phyloP scores from a whole-genome alignment of 2,329 filamentous ascomycete genomes.

The Arthroderma sp. region DNA sequence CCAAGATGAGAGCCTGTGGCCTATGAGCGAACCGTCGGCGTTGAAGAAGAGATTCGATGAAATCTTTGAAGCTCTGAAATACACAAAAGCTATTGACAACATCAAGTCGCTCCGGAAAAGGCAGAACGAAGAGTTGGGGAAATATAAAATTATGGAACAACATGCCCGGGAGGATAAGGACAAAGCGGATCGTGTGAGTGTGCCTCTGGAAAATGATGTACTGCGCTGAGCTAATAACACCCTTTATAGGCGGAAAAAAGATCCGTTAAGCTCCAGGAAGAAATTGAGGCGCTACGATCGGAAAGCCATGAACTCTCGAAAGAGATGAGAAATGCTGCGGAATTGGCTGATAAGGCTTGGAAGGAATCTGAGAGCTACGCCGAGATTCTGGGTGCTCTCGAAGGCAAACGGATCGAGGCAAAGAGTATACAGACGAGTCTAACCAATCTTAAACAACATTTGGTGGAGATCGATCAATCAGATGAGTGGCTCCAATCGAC shows the following conservation, averaged over 20 bases:
- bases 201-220: neutral
- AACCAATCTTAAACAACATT: slow-evolving; percentile 53
- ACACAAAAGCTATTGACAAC: slow-evolving; percentile 93
- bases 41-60: slow-evolving; percentile 94
- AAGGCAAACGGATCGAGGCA: slow-evolving; percentile 63
- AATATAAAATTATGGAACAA: slow-evolving; percentile 60
- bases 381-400: slow-evolving; percentile 59
- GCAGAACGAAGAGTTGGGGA: slow-evolving; percentile 60
- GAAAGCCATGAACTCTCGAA: slow-evolving; percentile 49
- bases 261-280: slow-evolving; percentile 49
- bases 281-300: slow-evolving; percentile 44
- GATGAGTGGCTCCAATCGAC: slow-evolving; percentile 62
- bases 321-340: slow-evolving; percentile 30
- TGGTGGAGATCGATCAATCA: slow-evolving; percentile 65
- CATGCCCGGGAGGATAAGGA: slow-evolving; percentile 76
- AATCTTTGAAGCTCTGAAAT: slow-evolving; percentile 94
- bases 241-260: slow-evolving; percentile 43
- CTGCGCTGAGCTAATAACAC: slow-evolving; percentile 2
- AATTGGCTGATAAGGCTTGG: slow-evolving; percentile 52
- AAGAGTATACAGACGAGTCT: slow-evolving; percentile 58
- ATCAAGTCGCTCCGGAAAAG: slow-evolving; percentile 77
- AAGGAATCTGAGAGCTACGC: slow-evolving; percentile 61
- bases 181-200: slow-evolving; percentile 52
- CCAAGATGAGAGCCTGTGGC: slow-evolving; percentile 95
- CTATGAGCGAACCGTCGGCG: slow-evolving; percentile 71